A percentile compares a stretch with the other conserved stretches of the same genome.
phyloP scores from a whole-genome alignment of 257 asterid species.

The Solanum corneliomulleri region DNA sequence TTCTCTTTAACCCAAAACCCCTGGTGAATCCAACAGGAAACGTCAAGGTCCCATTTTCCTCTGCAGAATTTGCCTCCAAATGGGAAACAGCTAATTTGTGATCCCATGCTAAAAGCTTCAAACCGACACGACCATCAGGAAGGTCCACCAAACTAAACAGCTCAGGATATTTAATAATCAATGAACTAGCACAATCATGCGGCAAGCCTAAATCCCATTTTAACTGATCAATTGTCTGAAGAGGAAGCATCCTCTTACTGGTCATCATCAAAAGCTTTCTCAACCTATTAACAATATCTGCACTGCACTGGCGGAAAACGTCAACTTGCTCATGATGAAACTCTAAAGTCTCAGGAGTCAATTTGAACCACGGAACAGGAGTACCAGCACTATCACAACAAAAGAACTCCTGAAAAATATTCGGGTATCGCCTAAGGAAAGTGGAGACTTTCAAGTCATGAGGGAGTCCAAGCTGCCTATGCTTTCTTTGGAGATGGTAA shows the following conservation, averaged over 20 bases:
- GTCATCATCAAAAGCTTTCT: constrained; percentile 74
- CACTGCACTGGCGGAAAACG: constrained; percentile 19
- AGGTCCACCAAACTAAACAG: constrained; percentile 46
- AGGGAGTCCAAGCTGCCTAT: constrained; percentile 60
- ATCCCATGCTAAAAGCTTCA: constrained; percentile 58
- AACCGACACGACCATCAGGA: constrained; percentile 59
- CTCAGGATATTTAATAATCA: constrained; percentile 27
- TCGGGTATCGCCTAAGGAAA: constrained; percentile 68
- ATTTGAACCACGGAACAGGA: constrained; percentile 67
- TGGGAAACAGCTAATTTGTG: constrained; percentile 46
- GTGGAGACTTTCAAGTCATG: constrained; percentile 55
- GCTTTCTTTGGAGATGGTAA: constrained; percentile 33
- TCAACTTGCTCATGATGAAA: constrained; percentile 29
- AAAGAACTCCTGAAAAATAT: constrained; percentile 54
- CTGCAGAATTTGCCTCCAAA: constrained; percentile 29
- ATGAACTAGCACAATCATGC: constrained; percentile 34
- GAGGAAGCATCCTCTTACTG: constrained; percentile 50
- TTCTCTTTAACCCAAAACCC: constrained; percentile 82
- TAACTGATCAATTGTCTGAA: constrained; percentile 72
- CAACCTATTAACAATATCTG: constrained; percentile 57
- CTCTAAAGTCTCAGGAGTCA: constrained; percentile 37
- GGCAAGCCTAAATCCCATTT: constrained; percentile 89
- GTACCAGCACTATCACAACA: constrained; percentile 59
- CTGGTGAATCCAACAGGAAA: constrained; percentile 75
- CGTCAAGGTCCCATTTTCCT: constrained; percentile 20